Evolutionary conservation across 306 rosid species (phyloP), one percentile per base, ranked within the genome.

Genomic region (Acacia acuminata): DNA sequence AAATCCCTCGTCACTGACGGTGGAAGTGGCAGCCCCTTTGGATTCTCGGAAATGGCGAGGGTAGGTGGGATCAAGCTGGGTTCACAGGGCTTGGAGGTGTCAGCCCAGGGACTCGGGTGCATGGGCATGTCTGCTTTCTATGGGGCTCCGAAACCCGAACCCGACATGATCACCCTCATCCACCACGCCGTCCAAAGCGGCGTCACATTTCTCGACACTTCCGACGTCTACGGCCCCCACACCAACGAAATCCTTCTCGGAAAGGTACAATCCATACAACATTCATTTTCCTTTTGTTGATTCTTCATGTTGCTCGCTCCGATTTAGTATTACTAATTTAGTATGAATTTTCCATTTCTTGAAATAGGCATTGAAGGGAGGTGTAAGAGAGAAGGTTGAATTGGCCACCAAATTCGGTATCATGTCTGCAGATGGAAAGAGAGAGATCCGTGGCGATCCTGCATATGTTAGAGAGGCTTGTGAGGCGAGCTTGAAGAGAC

Each of bases 61-160:
- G 69, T 64, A 10, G 42, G 69, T 13, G 14, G 69, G 38, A 64
- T 64, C 1, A 64, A 64, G 20, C 36, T 61, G 7, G 69, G 69
- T 1, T 64, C 69, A 64, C 40, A 64, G 0, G 40, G 69, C 7
- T 14, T 64, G 69, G 67, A 85, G 78, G 91, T 88, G 0, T 88
- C 94, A 1, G 86, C 84, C 1, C 92, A 90, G 44, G 94, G 94
- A 32, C 88, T 88, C 3, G 92, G 94, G 1, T 90, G 97, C 76
- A 88, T 91, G 96, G 85, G 94, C 3, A 94, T 94, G 97, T 89
- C 97, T 4, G 74, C 83, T 40, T 77, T 22, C 88, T 94, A 91
- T 45, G 93, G 96, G 14, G 80, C 94, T 43, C 87, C 94, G 1
- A 92, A 91, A 79, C 93, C 98, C 0, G 90, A 91, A 0, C 6